phyloP scores from a whole-genome alignment of 495 filamentous ascomycete species.

The Parachaetomium inaequale region DNA sequence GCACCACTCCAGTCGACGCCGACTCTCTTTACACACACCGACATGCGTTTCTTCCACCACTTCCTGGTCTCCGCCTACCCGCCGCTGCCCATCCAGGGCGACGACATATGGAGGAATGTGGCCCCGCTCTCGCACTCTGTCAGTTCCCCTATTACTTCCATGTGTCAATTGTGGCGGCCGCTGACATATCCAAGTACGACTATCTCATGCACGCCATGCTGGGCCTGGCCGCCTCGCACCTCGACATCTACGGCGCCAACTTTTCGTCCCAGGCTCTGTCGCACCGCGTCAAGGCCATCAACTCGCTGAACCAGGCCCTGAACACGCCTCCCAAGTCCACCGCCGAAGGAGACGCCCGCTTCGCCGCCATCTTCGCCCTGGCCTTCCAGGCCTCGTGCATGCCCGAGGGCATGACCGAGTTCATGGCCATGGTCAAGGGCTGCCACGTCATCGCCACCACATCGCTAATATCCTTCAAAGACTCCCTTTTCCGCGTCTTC shows the following conservation, averaged over 20 bases:
- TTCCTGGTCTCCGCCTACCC: constrained; percentile 54
- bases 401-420: constrained; percentile 53
- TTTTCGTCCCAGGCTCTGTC: constrained; percentile 34
- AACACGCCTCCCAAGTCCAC: constrained; percentile 29
- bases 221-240: constrained; percentile 48
- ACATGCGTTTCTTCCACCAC: constrained; percentile 56
- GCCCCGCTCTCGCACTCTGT: constrained; percentile 49
- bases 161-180: not conserved
- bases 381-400: constrained; percentile 54
- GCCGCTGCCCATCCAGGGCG: constrained; percentile 50
- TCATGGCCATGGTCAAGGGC: constrained; percentile 52
- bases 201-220: constrained; percentile 51
- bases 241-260: constrained; percentile 30
- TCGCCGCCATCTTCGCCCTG: constrained; percentile 50
- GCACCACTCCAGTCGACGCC: constrained; percentile 20
- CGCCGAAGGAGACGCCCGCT: constrained; percentile 44
- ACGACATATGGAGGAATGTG: constrained; percentile 48
- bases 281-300: constrained; percentile 51
- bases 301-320: constrained; percentile 40
- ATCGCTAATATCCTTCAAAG: constrained; percentile 24
- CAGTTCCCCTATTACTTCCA: constrained; percentile 16
- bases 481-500: constrained; percentile 41
- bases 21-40: constrained; percentile 39
- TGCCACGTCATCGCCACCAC: constrained; percentile 46
- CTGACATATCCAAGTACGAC: constrained; percentile 29